Evolutionary conservation across 805 yeast species (phyloP), one percentile per base, ranked within the genome.

Genomic region (Yarrowia sp.): DNA sequence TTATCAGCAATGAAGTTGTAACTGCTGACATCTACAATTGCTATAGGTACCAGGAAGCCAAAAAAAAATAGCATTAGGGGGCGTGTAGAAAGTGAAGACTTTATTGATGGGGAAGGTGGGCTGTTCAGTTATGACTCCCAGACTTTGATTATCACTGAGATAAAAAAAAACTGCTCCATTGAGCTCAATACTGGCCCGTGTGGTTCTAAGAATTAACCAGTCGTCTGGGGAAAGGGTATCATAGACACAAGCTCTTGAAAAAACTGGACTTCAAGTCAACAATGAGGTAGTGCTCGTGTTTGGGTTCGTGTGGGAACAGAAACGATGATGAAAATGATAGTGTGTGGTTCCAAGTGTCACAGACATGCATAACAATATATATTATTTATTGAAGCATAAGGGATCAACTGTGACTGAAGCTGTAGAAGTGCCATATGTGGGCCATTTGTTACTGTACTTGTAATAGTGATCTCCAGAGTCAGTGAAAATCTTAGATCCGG

Each of bases 181-280:
- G n/a, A 9, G 14, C 10, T 48, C 36, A 17, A 26, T 17, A 24
- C 7, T 10, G 21, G 33, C 22, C 21, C 12, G 17, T 11, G 12
- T 19, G 36, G 36, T 26, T 19, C 52, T n/a, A 35, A 12, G 51
- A 30, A 30, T 33, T 33, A 48, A 33, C 8, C 24, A n/a, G 35
- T 33, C 1, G 28, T 48, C 36, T 48, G 52, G 52, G 52, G 52
- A 28, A 48, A 19, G 4, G 26, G 36, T 30, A 19, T 12, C 52
- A 48, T 48, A 48, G 52, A 9, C 52, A 28, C 52, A 48, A 48
- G 52, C 52, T 48, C 52, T 44, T 11, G 32, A 4, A 16, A 41
- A 41, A 26, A 26, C n/a, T n/a, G n/a, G n/a, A n/a, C n/a, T n/a
- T n/a, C n/a, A n/a, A 11, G 49, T 43, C 32, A 43, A 43, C 21